Evolutionary conservation across 768 basidiomycete species (phyloP).

Genomic region (Xerocomus spinulosus): DNA sequence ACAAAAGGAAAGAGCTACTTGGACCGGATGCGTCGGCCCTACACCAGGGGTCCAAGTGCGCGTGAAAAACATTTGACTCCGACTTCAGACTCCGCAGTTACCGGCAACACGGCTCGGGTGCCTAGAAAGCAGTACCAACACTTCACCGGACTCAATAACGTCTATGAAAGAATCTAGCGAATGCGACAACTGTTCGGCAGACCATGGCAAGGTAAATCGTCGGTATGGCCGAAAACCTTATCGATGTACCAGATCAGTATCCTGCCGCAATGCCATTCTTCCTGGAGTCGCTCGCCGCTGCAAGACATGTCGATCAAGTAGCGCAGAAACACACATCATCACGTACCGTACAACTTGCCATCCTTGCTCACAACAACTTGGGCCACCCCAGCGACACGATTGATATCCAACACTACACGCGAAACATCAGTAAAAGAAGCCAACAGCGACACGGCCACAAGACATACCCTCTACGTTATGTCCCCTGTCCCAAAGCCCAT

Average conservation of each 20-base stretch:
- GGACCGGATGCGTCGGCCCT: no score
- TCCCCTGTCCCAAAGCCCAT: slow-evolving; percentile 53
- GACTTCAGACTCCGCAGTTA: background rate
- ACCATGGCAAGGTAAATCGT: background rate
- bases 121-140: background rate
- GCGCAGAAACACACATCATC: background rate
- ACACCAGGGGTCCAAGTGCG: no score
- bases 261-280: slow-evolving; percentile 92
- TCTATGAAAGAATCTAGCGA: background rate
- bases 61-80: background rate
- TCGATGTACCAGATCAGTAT: slow-evolving; percentile 43
- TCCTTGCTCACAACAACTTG: slow-evolving; percentile 55
- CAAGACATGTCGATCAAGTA: background rate
- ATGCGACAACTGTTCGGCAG: no score
- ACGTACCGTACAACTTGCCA: slow-evolving; percentile 61
- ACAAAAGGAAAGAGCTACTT: slow-evolving; percentile 5
- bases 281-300: slow-evolving; percentile 86
- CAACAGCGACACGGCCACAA: background rate
- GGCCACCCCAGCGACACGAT: slow-evolving; percentile 71
- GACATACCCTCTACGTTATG: slow-evolving; percentile 63
- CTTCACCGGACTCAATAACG: background rate
- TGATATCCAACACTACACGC: slow-evolving; percentile 54
- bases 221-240: no score
- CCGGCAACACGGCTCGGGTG: background rate
- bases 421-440: background rate